phyloP scores from a whole-genome alignment of 2,329 filamentous ascomycete species.

The Sporothrix sp. region DNA sequence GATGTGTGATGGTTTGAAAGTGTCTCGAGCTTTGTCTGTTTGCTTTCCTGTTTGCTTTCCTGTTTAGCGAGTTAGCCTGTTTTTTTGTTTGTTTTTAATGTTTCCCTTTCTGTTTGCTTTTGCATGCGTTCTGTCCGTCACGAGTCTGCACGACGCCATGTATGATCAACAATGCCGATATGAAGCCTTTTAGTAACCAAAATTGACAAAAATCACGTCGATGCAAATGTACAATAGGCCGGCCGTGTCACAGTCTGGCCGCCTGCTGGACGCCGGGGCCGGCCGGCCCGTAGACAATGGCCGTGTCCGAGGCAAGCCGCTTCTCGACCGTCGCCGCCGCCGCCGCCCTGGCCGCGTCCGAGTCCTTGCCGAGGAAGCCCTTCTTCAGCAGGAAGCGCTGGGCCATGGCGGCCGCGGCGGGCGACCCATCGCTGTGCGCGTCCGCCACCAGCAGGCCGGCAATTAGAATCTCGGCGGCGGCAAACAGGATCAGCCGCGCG shows the following conservation, averaged over 20 bases:
- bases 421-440: conserved; percentile 27
- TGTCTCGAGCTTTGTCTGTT: background rate
- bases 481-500: conserved; percentile 36
- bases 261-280: conserved; percentile 5
- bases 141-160: conserved; percentile 3
- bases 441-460: conserved; percentile 35
- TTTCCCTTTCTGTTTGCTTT: background rate
- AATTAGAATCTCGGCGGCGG: conserved; percentile 34
- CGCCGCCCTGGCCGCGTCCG: conserved; percentile 6
- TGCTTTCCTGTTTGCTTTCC: too few relatives aligned
- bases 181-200: background rate
- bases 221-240: too few relatives aligned
- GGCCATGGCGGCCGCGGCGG: conserved; percentile 31
- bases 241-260: too few relatives aligned
- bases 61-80: too few relatives aligned
- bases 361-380: conserved; percentile 20
- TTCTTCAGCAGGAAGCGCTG: conserved; percentile 29
- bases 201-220: background rate
- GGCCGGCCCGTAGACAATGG: conserved; percentile 28
- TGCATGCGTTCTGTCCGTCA: too few relatives aligned
- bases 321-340: conserved; percentile 17
- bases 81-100: too few relatives aligned
- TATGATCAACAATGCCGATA: background rate
- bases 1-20: too few relatives aligned
- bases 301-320: conserved; percentile 25